These are phyloP conservation scores for Ustilaginoidea virens DNA, from an alignment of 2,329 filamentous ascomycete genomes.

Conservation along the genomic window DNA sequence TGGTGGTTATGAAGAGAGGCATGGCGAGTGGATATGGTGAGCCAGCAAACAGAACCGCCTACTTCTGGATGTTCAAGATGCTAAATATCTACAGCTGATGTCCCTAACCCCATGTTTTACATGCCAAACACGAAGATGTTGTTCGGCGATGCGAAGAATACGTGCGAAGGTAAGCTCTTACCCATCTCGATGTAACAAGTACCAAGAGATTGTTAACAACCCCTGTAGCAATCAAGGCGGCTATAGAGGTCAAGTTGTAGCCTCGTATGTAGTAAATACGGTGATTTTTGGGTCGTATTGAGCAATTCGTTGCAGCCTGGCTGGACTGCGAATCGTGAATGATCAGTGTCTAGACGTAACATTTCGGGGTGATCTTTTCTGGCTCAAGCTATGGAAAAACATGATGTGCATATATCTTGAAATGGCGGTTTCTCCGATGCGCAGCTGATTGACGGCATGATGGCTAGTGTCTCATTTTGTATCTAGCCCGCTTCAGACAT, in stretches of 20 bases:
- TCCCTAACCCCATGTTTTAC: slow-evolving; percentile 87
- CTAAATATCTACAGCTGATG: slow-evolving; percentile 45
- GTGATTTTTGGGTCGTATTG: too few species aligned
- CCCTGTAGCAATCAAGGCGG: slow-evolving; percentile 7
- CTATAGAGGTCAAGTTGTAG: slow-evolving; percentile 8
- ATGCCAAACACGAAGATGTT: slow-evolving; percentile 84
- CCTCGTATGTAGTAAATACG: too few species aligned
- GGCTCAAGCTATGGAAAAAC: too few species aligned
- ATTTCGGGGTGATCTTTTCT: too few species aligned
- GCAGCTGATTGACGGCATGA: too few species aligned
- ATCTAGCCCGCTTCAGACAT: too few species aligned
- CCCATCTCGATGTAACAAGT: background rate
- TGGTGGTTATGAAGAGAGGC: slow-evolving; percentile 84
- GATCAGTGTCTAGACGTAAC: too few species aligned
- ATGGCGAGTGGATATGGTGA: slow-evolving; percentile 76
- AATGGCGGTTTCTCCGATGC: too few species aligned
- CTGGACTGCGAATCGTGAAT: too few species aligned
- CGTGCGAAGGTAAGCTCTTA: slow-evolving; percentile 52
- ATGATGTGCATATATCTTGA: too few species aligned
- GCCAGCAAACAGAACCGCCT: slow-evolving; percentile 13
- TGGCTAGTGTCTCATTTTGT: too few species aligned
- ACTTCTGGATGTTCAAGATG: background rate
- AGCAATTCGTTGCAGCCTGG: slow-evolving; percentile 5
- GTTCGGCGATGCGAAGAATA: slow-evolving; percentile 77
- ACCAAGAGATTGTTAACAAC: slow-evolving; percentile 7